A percentile compares a stretch with the other conserved stretches of the same genome.
phyloP scores from a whole-genome alignment of 192 early-diverging fungal genomes.

The Geranomyces variabilis region DNA sequence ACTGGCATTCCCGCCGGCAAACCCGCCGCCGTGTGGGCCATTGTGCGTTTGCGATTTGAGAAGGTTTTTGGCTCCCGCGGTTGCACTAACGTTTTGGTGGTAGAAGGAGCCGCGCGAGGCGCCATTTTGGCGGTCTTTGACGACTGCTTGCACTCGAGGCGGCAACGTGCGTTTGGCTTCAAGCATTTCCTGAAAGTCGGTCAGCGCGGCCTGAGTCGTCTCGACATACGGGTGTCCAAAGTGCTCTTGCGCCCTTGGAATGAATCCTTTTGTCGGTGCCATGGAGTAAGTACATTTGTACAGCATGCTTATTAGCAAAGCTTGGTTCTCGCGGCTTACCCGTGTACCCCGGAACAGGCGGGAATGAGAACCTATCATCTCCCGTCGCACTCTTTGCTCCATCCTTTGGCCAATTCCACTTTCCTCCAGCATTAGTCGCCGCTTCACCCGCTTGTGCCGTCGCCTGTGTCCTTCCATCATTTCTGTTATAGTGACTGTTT shows the following conservation, averaged over 20 bases:
- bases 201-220: slow-evolving; percentile 53
- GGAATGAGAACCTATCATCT: slow-evolving; percentile 60
- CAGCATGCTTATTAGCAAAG: background rate
- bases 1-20: slow-evolving; percentile 22
- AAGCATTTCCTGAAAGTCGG: slow-evolving; percentile 53
- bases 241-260: slow-evolving; percentile 59
- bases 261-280: slow-evolving; percentile 46
- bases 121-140: slow-evolving; percentile 20
- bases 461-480: background rate
- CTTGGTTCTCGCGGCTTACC: slow-evolving; percentile 32
- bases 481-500: slow-evolving; percentile 10
- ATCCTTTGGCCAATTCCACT: slow-evolving; percentile 46
- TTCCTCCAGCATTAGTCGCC: slow-evolving; percentile 19
- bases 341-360: slow-evolving; percentile 62
- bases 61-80: background rate
- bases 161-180: slow-evolving; percentile 51
- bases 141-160: slow-evolving; percentile 47
- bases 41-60: background rate
- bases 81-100: background rate
- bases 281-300: too few relatives aligned
- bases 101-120: background rate
- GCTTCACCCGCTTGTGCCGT: background rate
- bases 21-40: slow-evolving; percentile 20
- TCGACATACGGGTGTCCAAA: slow-evolving; percentile 62
- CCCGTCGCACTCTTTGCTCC: slow-evolving; percentile 52